Evolutionary conservation across 352 stramenopile genomes (phyloP), one percentile per base, ranked within the genome.

Genomic region (Pythium dissotocum): DNA sequence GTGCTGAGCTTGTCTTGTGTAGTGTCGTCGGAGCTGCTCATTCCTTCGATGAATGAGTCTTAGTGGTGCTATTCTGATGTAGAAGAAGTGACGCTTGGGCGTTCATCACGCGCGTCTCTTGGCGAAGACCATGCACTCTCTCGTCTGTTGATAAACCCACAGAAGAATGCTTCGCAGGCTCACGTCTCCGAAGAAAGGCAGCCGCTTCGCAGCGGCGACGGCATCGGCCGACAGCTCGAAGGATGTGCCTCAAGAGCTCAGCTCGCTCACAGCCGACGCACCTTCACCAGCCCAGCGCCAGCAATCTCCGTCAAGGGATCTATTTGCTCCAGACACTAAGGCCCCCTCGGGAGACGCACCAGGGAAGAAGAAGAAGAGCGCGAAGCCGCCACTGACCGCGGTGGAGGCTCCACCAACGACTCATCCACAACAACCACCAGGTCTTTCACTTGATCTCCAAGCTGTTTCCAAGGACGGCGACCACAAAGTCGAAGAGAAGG

Each of bases 121-220:
- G 40, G 40, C 4, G 10, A 10, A 42, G 21, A 24, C 21, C 21
- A 24, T 0, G 21, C 21, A 24, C 21, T 24, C 21, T 24, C 21
- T 24, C 21, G 21, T 24, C 21, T 24, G 21, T 24, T 24, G 21
- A 24, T 24, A 6, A 40, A 10, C 35, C 6, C 35, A 40, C 35
- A 10, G 7, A 26, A 52, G 0, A n/a, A 72, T 72, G 66, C 55
- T 72, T 35, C 33, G 60, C 24, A 68, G 61, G 54, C 66, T 72
- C 35, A 44, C 13, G 46, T 72, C 66, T 14, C 66, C 66, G 5
- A 26, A 42, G 30, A 55, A 44, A 46, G 60, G 35, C 18, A 72
- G 54, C 28, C 59, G 60, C 28, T 68, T 72, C 33, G 66, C 59
- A 2, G 44, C 66, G 2, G 13, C 59, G 6, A 52, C 24, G 7